Percentiles rank a stretch among this genome's conserved stretches.
phyloP scores from a whole-genome alignment of 352 stramenopile genomes.

The Thalassiosira exigua region DNA sequence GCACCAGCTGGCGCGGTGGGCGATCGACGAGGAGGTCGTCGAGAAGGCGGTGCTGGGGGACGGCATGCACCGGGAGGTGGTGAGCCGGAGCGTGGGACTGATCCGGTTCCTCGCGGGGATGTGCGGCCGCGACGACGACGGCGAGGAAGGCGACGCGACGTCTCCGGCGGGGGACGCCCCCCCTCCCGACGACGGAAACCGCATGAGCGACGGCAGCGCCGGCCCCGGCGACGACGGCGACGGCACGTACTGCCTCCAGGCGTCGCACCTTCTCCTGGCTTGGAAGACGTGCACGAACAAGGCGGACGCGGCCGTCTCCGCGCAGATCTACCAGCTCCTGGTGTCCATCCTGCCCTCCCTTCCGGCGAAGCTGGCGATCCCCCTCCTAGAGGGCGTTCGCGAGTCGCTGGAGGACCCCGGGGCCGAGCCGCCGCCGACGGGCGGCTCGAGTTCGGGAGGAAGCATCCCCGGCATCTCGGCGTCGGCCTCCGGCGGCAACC shows the following conservation, averaged over 20 bases:
- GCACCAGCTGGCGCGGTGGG: slow-evolving; percentile 80
- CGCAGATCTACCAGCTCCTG: slow-evolving; percentile 82
- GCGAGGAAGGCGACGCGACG: slow-evolving; percentile 28
- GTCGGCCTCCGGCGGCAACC: not conserved
- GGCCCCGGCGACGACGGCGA: slow-evolving; percentile 1
- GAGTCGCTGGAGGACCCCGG: slow-evolving; percentile 50
- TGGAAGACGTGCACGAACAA: slow-evolving; percentile 84
- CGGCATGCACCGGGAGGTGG: slow-evolving; percentile 80
- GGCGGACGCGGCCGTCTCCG: slow-evolving; percentile 75
- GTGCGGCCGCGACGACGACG: slow-evolving; percentile 60
- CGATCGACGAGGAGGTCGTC: slow-evolving; percentile 82
- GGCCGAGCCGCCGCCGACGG: not conserved
- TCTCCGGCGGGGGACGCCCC: slow-evolving; percentile 78
- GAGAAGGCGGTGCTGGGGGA: slow-evolving; percentile 77
- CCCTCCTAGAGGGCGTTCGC: slow-evolving; percentile 72
- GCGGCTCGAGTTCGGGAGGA: not conserved
- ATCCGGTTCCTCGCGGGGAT: slow-evolving; percentile 85
- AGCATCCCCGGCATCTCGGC: not conserved
- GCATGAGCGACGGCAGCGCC: slow-evolving; percentile 9
- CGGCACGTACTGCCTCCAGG: slow-evolving; percentile 70
- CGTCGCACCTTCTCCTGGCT: slow-evolving; percentile 78
- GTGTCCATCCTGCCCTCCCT: slow-evolving; percentile 82
- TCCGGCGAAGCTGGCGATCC: slow-evolving; percentile 66
- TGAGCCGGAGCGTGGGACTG: slow-evolving; percentile 68
- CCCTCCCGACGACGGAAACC: slow-evolving; percentile 83